phyloP scores from a whole-genome alignment of 352 stramenopile species.

The Phytophthora cactorum region DNA sequence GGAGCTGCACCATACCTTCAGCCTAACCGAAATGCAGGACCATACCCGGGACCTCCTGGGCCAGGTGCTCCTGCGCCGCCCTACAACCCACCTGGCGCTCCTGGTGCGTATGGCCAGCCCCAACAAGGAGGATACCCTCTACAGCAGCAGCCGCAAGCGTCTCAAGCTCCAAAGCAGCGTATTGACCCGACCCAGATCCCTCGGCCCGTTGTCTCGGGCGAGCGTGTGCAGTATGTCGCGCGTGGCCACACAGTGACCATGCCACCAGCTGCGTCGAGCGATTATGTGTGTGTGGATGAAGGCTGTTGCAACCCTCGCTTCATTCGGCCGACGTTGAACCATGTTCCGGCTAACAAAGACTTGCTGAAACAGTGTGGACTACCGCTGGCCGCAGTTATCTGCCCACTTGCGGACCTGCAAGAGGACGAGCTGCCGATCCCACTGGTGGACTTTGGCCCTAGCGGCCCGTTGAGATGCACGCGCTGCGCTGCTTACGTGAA shows the following conservation, averaged over 20 bases:
- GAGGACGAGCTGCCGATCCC: conserved; percentile 86
- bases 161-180: conserved; percentile 67
- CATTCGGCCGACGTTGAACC: conserved; percentile 88
- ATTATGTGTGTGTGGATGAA: conserved; percentile 87
- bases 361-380: conserved; percentile 80
- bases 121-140: conserved; percentile 41
- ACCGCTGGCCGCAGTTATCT: conserved; percentile 84
- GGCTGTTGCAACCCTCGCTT: conserved; percentile 90
- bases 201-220: conserved; percentile 69
- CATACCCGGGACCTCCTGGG: conserved; percentile 29
- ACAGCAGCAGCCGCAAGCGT: conserved; percentile 40
- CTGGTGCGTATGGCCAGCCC: conserved; percentile 30
- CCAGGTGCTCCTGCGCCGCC: conserved; percentile 25
- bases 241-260: conserved; percentile 85
- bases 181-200: conserved; percentile 91
- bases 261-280: conserved; percentile 74
- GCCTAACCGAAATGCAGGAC: conserved; percentile 44
- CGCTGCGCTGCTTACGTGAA: conserved; percentile 90
- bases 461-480: conserved; percentile 81
- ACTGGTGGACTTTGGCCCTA: conserved; percentile 87
- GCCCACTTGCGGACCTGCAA: conserved; percentile 80
- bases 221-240: conserved; percentile 79
- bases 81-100: conserved; percentile 26
- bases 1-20: conserved; percentile 39
- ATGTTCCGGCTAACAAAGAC: conserved; percentile 77